phyloP scores from a whole-genome alignment of 2,329 filamentous ascomycete species.

The Colletotrichum tanaceti region DNA sequence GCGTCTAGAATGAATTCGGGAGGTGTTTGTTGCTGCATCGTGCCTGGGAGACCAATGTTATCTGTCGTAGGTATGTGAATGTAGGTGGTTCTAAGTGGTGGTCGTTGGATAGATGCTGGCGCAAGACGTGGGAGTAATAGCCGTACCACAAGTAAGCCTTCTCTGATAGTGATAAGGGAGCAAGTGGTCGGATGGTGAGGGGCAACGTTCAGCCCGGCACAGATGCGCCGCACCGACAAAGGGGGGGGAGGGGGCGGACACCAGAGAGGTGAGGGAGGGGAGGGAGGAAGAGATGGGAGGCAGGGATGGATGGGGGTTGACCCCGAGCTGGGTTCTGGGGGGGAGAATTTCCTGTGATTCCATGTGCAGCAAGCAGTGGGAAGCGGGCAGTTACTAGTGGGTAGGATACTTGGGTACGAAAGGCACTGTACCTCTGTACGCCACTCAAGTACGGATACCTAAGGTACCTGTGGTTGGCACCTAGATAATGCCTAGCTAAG shows the following conservation, averaged over 20 bases:
- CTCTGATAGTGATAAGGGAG: conserved; percentile 14
- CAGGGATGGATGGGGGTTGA: conserved; percentile 23
- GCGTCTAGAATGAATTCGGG: conserved; percentile 95
- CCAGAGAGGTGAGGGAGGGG: conserved; percentile 1
- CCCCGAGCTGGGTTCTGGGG: conserved; percentile 33
- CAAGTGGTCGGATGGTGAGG: conserved; percentile 27
- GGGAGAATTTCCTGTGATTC: neutral
- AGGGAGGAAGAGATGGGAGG: conserved; percentile 10
- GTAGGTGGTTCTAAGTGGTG: neutral
- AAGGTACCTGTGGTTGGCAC: too few species aligned
- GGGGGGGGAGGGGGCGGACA: conserved; percentile 10
- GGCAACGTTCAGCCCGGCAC: conserved; percentile 17
- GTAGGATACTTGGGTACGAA: neutral
- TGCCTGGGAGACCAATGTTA: neutral
- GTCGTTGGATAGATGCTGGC: conserved; percentile 4
- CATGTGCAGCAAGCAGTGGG: neutral
- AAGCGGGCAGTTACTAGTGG: neutral
- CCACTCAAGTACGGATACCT: too few species aligned
- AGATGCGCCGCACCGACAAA: conserved; percentile 27
- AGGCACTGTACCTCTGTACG: too few species aligned
- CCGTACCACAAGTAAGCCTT: neutral
- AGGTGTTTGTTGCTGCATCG: conserved; percentile 66
- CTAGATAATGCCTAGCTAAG: too few species aligned
- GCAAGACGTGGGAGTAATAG: neutral
- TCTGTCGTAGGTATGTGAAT: conserved; percentile 12